Evolutionary conservation across 768 basidiomycete species (phyloP), one percentile per base, ranked within the genome.

Genomic region (Rhizopogon vinicolor): DNA sequence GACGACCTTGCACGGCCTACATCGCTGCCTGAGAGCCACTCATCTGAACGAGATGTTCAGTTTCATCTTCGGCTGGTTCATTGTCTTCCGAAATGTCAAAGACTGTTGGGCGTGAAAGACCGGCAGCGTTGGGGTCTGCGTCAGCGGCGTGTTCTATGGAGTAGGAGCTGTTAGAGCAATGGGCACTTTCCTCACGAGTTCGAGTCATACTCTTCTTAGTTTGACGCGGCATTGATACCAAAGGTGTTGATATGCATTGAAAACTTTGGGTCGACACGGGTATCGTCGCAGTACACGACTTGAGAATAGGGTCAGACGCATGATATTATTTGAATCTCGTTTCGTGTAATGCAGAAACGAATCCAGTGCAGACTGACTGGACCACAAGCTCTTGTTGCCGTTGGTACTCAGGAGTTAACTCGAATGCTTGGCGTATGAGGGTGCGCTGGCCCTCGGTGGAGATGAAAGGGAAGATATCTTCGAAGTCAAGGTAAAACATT

Each of bases 191-290:
- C 83, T 49, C 56, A 94, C 93, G 59, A 99, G 77, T 65, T 99
- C 96, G 4, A 0, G 95, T 97, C 86, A 97, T 91, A 54, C 85
- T 92, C 74, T 96, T 97, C 68, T 97, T 93, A 0, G 94, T 98
- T 98, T 98, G 78, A 80, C 40, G 81, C 77, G 1, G 98, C 84
- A 56, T 93, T 87, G 69, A 99, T 96, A 0, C 93, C 94, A 57
- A 98, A 97, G 22, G 79, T 79, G 0, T 82, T 70, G 2, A 98
- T 78, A 71, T 98, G 96, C 0, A 64, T 57, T 0, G 83, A 75
- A 8, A 98, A 68, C 7, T 88, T 82, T 0, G 87, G 90, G 65
- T 97, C 92, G 5, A 86, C 65, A 62, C 80, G 86, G 1, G 89
- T 78, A 60, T 98, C 95, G 61, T 96, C 81, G 68, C 96, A 98